Evolutionary conservation across 495 filamentous ascomycete genomes (phyloP).

Genomic region (Astrocystis sublimbata): DNA sequence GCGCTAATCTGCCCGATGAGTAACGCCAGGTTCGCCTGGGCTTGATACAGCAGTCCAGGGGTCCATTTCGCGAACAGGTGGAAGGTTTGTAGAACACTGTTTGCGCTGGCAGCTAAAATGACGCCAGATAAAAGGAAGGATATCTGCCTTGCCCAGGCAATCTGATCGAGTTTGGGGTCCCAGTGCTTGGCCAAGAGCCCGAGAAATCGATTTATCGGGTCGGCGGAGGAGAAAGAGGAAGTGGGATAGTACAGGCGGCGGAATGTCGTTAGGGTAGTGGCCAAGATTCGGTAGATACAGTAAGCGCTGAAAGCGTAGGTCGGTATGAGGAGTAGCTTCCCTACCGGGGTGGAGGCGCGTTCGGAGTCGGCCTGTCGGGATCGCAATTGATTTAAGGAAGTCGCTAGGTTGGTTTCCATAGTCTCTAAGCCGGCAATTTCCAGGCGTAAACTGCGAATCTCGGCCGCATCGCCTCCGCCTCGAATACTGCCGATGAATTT

Average conservation of each 20-base stretch:
- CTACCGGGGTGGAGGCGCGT: conserved; percentile 61
- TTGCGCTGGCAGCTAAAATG: conserved; percentile 75
- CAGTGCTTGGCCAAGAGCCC: conserved; percentile 71
- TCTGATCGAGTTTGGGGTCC: conserved; percentile 66
- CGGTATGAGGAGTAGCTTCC: conserved; percentile 57
- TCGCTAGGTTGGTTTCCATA: conserved; percentile 67
- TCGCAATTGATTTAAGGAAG: conserved; percentile 59
- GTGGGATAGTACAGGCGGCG: conserved; percentile 52
- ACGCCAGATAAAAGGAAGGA: conserved; percentile 75
- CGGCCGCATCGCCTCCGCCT: conserved; percentile 60
- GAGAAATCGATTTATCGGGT: conserved; percentile 75
- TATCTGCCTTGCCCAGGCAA: conserved; percentile 75
- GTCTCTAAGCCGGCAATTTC: conserved; percentile 77
- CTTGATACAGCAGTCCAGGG: conserved; percentile 61
- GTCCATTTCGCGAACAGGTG: conserved; percentile 69
- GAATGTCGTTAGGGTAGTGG: conserved; percentile 63
- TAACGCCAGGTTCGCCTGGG: conserved; percentile 68
- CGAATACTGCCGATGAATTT: conserved; percentile 67
- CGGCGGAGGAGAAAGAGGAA: conserved; percentile 64
- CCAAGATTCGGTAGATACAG: conserved; percentile 73
- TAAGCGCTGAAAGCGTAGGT: conserved; percentile 70
- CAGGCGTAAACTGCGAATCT: conserved; percentile 64
- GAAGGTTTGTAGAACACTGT: conserved; percentile 73
- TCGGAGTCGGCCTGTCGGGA: conserved; percentile 59
- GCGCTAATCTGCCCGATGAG: conserved; percentile 73